Percentiles rank a stretch among this genome's conserved stretches.
These are phyloP conservation scores for Xanthoparmelia taractica DNA, from an alignment of 495 filamentous ascomycete species.

Conservation along the genomic window DNA sequence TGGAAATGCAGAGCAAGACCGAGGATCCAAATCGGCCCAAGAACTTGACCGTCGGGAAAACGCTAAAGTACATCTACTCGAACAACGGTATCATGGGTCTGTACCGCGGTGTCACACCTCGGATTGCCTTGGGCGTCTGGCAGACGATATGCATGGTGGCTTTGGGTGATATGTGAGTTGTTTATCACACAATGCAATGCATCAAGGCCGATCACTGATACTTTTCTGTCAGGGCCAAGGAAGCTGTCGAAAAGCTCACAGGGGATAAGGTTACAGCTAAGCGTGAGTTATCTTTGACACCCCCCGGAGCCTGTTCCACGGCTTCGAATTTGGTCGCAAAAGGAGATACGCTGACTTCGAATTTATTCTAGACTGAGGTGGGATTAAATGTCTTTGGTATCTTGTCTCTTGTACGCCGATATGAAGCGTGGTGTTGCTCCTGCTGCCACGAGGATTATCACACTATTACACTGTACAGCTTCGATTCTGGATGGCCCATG, in stretches of 20 bases:
- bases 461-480: not conserved
- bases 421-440: not conserved
- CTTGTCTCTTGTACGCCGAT: not conserved
- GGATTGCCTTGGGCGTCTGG: slow-evolving; percentile 94
- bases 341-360: not conserved
- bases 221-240: slow-evolving; percentile 70
- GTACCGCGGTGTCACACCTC: slow-evolving; percentile 90
- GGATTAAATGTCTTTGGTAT: not conserved
- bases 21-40: slow-evolving; percentile 94
- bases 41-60: slow-evolving; percentile 94
- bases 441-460: not conserved
- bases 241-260: slow-evolving; percentile 93
- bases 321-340: not conserved
- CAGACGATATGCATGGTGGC: slow-evolving; percentile 99
- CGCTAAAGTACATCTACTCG: slow-evolving; percentile 86
- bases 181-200: slow-evolving; percentile 2
- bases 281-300: slow-evolving; percentile 43
- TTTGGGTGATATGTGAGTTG: slow-evolving; percentile 91
- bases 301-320: not conserved
- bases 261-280: slow-evolving; percentile 92
- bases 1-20: slow-evolving; percentile 99
- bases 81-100: slow-evolving; percentile 84
- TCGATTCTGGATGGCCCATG: not conserved
- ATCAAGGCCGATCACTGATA: slow-evolving; percentile 3
- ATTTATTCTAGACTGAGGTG: not conserved